These are phyloP conservation scores for Malassezia globosa DNA, from an alignment of 1,284 basidiomycete species.

Conservation along the genomic window DNA sequence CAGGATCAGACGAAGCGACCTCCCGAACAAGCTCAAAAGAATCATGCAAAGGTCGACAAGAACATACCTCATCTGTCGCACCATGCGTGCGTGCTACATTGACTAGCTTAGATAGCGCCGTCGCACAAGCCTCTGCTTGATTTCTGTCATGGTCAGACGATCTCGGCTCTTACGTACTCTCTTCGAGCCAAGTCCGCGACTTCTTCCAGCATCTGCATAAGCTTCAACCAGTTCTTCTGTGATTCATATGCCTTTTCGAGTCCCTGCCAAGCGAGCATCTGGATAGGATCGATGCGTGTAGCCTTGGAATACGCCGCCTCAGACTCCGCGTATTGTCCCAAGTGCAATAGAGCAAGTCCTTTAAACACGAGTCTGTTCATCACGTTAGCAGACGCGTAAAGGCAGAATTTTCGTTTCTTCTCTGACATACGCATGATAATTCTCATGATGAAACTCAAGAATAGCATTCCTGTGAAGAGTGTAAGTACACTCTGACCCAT, in stretches of 20 bases:
- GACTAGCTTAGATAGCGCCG: slow-evolving; percentile 66
- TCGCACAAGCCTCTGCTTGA: slow-evolving; percentile 68
- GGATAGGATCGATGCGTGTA: slow-evolving; percentile 38
- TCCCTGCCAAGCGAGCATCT: slow-evolving; percentile 48
- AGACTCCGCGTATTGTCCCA: slow-evolving; percentile 22
- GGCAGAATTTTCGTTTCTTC: slow-evolving; percentile 19
- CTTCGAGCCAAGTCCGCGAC: slow-evolving; percentile 30
- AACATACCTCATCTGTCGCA: slow-evolving; percentile 54
- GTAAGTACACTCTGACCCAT: too few species aligned
- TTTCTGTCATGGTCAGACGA: slow-evolving; percentile 8
- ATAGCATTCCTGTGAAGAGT: slow-evolving; percentile 9
- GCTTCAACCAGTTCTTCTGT: slow-evolving; percentile 38
- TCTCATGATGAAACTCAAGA: slow-evolving; percentile 32
- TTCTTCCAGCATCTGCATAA: slow-evolving; percentile 31
- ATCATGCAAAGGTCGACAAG: slow-evolving; percentile 8
- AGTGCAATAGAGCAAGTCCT: slow-evolving; percentile 33
- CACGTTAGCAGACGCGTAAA: too few species aligned
- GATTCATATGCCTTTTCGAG: slow-evolving; percentile 48
- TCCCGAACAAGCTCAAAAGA: too few species aligned
- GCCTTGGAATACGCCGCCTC: slow-evolving; percentile 45
- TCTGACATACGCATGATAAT: slow-evolving; percentile 44
- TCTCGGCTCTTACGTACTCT: slow-evolving; percentile 4
- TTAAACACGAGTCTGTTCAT: slow-evolving; percentile 15
- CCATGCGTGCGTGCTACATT: slow-evolving; percentile 58
- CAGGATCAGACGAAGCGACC: too few species aligned